Evolutionary conservation across 148 eudicot species (phyloP).

Genomic region (Fagopyrum homotropicum): DNA sequence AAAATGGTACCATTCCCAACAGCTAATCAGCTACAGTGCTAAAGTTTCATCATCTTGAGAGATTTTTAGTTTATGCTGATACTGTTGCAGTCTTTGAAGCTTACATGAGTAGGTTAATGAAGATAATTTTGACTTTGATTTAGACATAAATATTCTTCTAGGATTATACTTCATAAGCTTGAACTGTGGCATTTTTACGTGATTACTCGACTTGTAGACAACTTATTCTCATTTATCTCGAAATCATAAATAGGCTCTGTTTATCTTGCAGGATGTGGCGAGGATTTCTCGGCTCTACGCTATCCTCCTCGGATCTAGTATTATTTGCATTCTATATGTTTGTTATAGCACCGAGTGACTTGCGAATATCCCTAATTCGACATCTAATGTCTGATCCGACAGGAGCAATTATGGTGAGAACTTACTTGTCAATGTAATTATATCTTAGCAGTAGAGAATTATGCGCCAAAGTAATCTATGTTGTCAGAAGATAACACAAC

Average conservation of each 20-base stretch:
- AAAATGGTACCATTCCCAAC: no score
- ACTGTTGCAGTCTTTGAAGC: background rate
- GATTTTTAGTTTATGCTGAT: background rate
- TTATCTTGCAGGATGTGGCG: slow-evolving; percentile 79
- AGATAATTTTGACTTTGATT: background rate
- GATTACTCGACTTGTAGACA: background rate
- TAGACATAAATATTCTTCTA: background rate
- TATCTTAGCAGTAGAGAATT: background rate
- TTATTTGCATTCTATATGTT: slow-evolving; percentile 90
- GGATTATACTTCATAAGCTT: background rate
- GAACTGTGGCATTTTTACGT: background rate
- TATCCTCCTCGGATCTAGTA: slow-evolving; percentile 74
- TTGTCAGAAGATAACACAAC: slow-evolving; percentile 1
- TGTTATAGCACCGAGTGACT: slow-evolving; percentile 70
- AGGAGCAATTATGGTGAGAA: slow-evolving; percentile 73
- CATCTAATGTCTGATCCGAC: slow-evolving; percentile 92
- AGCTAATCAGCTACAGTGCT: no score
- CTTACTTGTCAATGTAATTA: slow-evolving; percentile 43
- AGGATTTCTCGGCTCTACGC: slow-evolving; percentile 84
- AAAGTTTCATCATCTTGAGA: background rate
- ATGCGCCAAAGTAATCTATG: background rate
- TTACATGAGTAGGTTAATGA: background rate
- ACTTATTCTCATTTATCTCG: background rate
- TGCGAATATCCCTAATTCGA: slow-evolving; percentile 70
- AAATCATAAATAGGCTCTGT: background rate